Evolutionary conservation across 257 asterid species (phyloP).

Genomic region (Catharanthus roseus): DNA sequence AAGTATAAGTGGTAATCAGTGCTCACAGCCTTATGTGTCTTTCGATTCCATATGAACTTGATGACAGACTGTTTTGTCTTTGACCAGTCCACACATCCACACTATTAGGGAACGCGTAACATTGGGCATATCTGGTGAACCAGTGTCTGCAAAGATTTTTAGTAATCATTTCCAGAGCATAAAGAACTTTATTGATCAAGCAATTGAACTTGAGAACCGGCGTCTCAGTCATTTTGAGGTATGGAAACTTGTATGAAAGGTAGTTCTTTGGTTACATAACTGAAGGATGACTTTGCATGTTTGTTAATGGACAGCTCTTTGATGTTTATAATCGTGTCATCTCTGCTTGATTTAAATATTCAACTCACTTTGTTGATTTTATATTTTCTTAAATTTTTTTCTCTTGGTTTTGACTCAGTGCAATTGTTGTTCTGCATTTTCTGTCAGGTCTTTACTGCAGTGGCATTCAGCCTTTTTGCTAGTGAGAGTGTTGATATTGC

Average conservation of each 20-base stretch:
- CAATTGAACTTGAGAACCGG: conserved; percentile 56
- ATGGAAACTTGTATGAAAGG: not conserved
- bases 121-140: conserved; percentile 59
- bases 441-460: conserved; percentile 74
- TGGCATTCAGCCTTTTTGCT: conserved; percentile 83
- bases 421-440: conserved; percentile 17
- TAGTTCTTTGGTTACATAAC: not conserved
- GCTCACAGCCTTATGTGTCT: conserved; percentile 2
- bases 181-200: conserved; percentile 49
- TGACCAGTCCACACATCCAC: conserved; percentile 78
- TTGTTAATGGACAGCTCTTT: conserved; percentile 1
- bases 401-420: conserved; percentile 7
- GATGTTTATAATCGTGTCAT: conserved; percentile 2
- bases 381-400: not conserved
- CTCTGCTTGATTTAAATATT: not conserved
- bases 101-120: conserved; percentile 91
- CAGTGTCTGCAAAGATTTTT: conserved; percentile 59
- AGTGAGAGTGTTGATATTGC: conserved; percentile 79
- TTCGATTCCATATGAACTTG: conserved; percentile 14
- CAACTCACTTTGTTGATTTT: not conserved
- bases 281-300: conserved; percentile 5
- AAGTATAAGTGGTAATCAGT: not conserved
- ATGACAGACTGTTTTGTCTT: conserved; percentile 19
- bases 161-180: conserved; percentile 52
- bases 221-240: conserved; percentile 93